Evolutionary conservation across 257 asterid species (phyloP), one percentile per base, ranked within the genome.

Genomic region (Solanum etuberosum): DNA sequence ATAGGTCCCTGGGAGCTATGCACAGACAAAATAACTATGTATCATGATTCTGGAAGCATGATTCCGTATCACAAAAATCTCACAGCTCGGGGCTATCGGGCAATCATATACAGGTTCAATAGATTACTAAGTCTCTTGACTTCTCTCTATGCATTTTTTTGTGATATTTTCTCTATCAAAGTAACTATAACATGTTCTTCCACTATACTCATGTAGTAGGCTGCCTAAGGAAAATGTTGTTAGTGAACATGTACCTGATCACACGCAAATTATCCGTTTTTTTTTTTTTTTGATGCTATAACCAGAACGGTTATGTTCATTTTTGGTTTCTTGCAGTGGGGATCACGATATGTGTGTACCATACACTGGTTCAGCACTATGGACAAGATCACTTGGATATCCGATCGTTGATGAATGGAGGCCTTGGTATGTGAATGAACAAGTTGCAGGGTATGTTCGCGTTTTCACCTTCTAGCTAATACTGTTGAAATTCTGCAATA

Each of bases 321-420:
- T 46, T 43, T 40, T 63, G 46, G 57, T 80, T 87, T 71, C 6
- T 90, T 37, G 84, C 96, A 97, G 98, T 38, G 98, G 99, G 48
- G 99, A 97, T 91, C 99, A 97, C 89, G 99, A 95, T 90, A 93
- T 97, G 98, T 97, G 98, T 88, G 98, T 97, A 31, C 99, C 99
- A 10, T 97, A 13, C 61, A 97, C 96, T 23, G 99, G 98, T 83
- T 94, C 92, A 82, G 88, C 95, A 93, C 94, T 93, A 9, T 97
- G 98, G 99, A 94, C 98, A 54, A 91, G 94, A 89, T 94, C 99
- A 6, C 16, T 97, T 13, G 99, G 99, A 87, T 95, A 97, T 87
- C 87, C 91, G 91, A 92, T 85, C 72, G 88, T 92, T 7, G 98
- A 95, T 51, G 93, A 90, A 82, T 94, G 98, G 98, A 94, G 99